These are phyloP conservation scores for Cicer yamashitae DNA, from an alignment of 306 rosid species.

Conservation along the genomic window DNA sequence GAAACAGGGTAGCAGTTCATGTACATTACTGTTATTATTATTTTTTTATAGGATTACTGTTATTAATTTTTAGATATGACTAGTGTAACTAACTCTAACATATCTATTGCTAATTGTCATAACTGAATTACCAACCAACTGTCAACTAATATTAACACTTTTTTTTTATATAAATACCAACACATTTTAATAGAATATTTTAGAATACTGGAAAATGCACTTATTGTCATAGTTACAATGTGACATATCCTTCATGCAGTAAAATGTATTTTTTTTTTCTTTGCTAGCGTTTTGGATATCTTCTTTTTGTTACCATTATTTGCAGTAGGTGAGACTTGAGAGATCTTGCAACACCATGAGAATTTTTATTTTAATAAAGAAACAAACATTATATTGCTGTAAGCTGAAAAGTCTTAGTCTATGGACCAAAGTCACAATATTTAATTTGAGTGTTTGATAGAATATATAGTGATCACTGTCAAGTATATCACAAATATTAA, in stretches of 20 bases:
- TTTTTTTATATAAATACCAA: background rate
- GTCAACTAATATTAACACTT: background rate
- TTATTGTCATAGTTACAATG: background rate
- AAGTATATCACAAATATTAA: background rate
- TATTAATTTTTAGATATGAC: background rate
- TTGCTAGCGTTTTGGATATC: background rate
- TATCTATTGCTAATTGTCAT: background rate
- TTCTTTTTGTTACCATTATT: background rate
- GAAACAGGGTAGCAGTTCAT: background rate
- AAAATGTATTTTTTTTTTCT: background rate
- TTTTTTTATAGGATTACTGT: background rate
- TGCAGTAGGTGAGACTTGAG: background rate
- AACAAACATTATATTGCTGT: background rate
- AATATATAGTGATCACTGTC: background rate
- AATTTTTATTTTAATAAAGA: background rate
- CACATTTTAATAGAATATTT: background rate
- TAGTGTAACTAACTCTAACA: background rate
- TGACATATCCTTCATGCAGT: background rate
- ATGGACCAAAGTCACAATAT: background rate
- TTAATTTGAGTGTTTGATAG: background rate
- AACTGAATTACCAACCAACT: constrained; percentile 17
- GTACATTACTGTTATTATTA: background rate
- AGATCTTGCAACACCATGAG: background rate
- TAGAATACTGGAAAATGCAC: background rate
- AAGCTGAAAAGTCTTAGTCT: background rate